phyloP scores from a whole-genome alignment of 1,284 basidiomycete species.

The Thecaphora frezii region DNA sequence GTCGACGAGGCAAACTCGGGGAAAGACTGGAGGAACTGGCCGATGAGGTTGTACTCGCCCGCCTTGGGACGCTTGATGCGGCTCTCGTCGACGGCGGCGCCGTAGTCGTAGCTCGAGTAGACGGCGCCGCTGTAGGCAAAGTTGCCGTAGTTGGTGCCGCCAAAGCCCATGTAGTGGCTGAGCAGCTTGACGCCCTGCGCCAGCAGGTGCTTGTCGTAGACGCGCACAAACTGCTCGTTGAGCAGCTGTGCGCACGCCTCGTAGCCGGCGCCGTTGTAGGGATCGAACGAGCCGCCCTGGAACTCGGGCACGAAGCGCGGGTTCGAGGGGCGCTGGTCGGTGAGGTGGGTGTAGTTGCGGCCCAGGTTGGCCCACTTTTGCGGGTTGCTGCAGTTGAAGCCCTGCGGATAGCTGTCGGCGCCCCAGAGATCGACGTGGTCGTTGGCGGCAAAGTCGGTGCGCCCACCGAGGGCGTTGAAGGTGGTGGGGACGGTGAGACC shows the following conservation, averaged over 20 bases:
- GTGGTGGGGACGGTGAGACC: conserved; percentile 39
- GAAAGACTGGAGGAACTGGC: conserved; percentile 26
- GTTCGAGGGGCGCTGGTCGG: conserved; percentile 64
- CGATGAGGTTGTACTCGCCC: conserved; percentile 37
- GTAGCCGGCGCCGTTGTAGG: conserved; percentile 36
- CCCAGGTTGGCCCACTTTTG: conserved; percentile 63
- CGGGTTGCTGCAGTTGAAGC: conserved; percentile 73
- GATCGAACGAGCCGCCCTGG: conserved; percentile 56
- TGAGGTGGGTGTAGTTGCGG: conserved; percentile 33
- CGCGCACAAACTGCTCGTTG: conserved; percentile 27
- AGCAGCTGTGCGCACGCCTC: conserved; percentile 29
- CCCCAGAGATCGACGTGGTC: conserved; percentile 65
- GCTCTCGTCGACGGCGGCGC: conserved; percentile 35
- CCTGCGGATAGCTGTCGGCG: conserved; percentile 68
- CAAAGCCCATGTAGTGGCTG: conserved; percentile 70
- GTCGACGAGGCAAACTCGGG: conserved; percentile 37
- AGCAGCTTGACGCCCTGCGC: conserved; percentile 35
- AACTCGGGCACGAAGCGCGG: conserved; percentile 70
- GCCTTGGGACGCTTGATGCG: conserved; percentile 35
- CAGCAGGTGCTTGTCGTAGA: conserved; percentile 25
- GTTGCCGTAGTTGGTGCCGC: conserved; percentile 72
- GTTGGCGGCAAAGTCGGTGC: conserved; percentile 18
- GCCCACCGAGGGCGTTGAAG: conserved; percentile 33
- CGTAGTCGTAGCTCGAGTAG: conserved; percentile 61
- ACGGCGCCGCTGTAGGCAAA: conserved; percentile 20